Evolutionary conservation across 1,284 basidiomycete genomes (phyloP).

Genomic region (Tausonia pullulans): DNA sequence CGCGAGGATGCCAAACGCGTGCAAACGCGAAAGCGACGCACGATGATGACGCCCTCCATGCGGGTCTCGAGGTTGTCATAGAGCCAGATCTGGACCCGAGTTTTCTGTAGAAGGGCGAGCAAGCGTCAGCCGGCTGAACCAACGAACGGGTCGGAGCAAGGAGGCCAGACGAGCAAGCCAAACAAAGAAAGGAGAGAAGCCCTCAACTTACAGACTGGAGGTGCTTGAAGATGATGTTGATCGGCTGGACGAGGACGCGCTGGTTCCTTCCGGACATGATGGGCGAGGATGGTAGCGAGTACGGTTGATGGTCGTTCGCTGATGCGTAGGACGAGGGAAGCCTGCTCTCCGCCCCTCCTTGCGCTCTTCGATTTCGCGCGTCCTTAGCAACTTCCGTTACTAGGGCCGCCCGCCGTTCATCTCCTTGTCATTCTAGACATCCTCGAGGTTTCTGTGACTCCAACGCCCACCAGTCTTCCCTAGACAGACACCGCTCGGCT

Average conservation of each 20-base stretch:
- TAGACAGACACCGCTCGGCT: no score
- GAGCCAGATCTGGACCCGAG: slow-evolving; percentile 85
- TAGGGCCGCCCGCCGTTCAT: no score
- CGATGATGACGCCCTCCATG: slow-evolving; percentile 92
- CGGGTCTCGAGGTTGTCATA: slow-evolving; percentile 97
- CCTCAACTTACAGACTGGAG: slow-evolving; percentile 49
- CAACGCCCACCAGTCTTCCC: no score
- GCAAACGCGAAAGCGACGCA: slow-evolving; percentile 40
- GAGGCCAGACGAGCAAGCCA: background rate
- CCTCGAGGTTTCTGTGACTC: no score
- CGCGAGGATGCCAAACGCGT: background rate
- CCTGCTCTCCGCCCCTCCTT: no score
- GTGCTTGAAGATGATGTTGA: slow-evolving; percentile 99
- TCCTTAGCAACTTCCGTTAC: no score
- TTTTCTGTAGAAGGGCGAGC: slow-evolving; percentile 46
- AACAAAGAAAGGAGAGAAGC: background rate
- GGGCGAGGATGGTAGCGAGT: slow-evolving; percentile 18
- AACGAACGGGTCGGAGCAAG: slow-evolving; percentile 8
- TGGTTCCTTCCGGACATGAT: slow-evolving; percentile 84
- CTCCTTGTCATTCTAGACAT: no score
- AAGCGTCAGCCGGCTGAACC: background rate
- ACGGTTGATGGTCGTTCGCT: no score
- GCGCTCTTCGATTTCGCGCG: no score
- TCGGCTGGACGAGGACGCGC: slow-evolving; percentile 95
- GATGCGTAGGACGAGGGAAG: no score